Evolutionary conservation across 768 basidiomycete species (phyloP).

Genomic region (Auricularia cornea): DNA sequence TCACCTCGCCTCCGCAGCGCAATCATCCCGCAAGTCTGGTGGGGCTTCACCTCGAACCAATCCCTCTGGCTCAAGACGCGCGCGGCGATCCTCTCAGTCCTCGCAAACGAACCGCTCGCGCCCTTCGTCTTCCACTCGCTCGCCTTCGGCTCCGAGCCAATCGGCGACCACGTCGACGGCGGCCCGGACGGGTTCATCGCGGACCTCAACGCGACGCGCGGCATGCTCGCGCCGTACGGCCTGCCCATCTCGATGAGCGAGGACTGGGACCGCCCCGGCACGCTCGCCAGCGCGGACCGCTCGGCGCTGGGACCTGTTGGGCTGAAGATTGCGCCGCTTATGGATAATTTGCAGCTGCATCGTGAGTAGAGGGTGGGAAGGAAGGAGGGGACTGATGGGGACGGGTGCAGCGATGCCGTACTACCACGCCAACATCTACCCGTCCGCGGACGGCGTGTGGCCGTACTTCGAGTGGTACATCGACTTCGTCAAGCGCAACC

Average conservation of each 20-base stretch:
- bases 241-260: constrained; percentile 12
- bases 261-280: constrained; percentile 13
- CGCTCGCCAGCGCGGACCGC: not conserved
- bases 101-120: constrained; percentile 4
- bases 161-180: constrained; percentile 13
- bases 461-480: constrained; percentile 1
- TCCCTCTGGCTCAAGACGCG: constrained; percentile 7
- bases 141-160: constrained; percentile 13
- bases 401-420: not conserved
- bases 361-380: constrained; percentile 1
- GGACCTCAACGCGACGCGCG: constrained; percentile 5
- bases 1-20: not conserved
- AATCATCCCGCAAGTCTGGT: constrained; percentile 8
- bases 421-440: not conserved
- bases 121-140: constrained; percentile 14
- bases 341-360: constrained; percentile 11
- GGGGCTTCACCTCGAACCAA: constrained; percentile 8
- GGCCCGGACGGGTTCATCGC: constrained; percentile 2
- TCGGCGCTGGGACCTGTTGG: constrained; percentile 5
- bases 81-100: constrained; percentile 6
- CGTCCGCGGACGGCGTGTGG: not conserved
- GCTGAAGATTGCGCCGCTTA: constrained; percentile 3
- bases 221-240: constrained; percentile 6
- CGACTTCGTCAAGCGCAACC: not conserved
- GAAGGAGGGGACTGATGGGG: not conserved